Percentiles rank a stretch among this genome's conserved stretches.
phyloP scores from a whole-genome alignment of 1,139 yeast species.

The Pichia sp. region DNA sequence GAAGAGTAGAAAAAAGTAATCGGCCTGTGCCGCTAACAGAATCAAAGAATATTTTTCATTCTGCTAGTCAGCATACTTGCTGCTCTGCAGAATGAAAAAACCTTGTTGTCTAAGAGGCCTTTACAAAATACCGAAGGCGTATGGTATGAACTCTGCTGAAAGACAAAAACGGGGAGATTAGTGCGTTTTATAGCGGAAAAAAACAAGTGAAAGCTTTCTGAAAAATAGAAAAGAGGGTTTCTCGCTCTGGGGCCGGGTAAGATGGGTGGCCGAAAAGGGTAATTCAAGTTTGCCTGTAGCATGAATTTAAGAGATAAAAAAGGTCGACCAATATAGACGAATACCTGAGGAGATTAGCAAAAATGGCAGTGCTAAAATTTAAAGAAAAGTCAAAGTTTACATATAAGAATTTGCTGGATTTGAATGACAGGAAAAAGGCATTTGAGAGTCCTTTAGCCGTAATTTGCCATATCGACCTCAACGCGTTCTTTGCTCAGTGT shows the following conservation, averaged over 20 bases:
- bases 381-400: slow-evolving; percentile 36
- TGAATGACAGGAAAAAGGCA: slow-evolving; percentile 45
- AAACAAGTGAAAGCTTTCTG: neutral
- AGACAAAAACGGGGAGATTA: neutral
- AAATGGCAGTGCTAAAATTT: slow-evolving; percentile 10
- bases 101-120: neutral
- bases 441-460: slow-evolving; percentile 71
- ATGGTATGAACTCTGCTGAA: too few relatives aligned
- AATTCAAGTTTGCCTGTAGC: neutral
- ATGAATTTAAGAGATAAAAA: neutral
- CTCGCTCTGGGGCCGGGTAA: neutral
- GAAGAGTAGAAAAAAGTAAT: neutral
- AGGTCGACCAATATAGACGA: neutral
- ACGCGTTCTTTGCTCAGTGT: slow-evolving; percentile 94
- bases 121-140: neutral
- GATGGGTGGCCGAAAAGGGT: slow-evolving; percentile 1
- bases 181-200: neutral
- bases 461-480: slow-evolving; percentile 81
- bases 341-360: neutral
- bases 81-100: neutral
- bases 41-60: neutral
- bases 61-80: slow-evolving; percentile 1
- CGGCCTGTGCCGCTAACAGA: neutral
- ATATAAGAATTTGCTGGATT: slow-evolving; percentile 44
- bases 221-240: neutral